These are phyloP conservation scores for Boletus semigastroideus DNA, from an alignment of 1,284 basidiomycete species.

Conservation along the genomic window DNA sequence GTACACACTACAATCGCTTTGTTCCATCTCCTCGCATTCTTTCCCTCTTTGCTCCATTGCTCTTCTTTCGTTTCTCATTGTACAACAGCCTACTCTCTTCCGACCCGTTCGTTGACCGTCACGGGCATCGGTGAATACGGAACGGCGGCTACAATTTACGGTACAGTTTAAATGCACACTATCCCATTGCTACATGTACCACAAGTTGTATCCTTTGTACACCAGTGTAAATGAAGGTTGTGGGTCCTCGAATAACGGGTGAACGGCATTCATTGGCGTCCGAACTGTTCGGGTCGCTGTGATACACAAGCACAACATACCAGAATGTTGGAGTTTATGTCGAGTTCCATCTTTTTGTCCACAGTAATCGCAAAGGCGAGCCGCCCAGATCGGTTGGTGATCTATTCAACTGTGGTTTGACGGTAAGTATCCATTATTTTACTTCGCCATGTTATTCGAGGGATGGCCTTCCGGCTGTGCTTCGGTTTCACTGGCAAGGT, in stretches of 20 bases:
- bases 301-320: too few species aligned
- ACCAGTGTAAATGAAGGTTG: constrained; percentile 18
- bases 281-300: too few species aligned
- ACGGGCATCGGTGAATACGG: background rate
- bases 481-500: too few species aligned
- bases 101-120: constrained; percentile 13
- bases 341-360: too few species aligned
- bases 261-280: too few species aligned
- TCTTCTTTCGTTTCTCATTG: constrained; percentile 15
- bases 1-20: constrained; percentile 2
- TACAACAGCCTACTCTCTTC: constrained; percentile 11
- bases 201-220: constrained; percentile 22
- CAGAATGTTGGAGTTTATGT: too few species aligned
- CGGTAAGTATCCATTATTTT: too few species aligned
- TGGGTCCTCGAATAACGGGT: background rate
- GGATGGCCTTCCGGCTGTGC: too few species aligned
- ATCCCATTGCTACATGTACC: constrained; percentile 19
- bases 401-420: too few species aligned
- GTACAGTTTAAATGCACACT: constrained; percentile 14
- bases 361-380: too few species aligned
- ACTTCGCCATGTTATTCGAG: too few species aligned
- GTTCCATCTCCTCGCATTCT: background rate
- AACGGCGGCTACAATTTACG: constrained; percentile 15
- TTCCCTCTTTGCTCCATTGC: background rate
- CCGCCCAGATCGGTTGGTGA: too few species aligned